Evolutionary conservation across 176 grass and related monocot genomes (phyloP), one percentile per base, ranked within the genome.

Genomic region (Cenchrus americanus): DNA sequence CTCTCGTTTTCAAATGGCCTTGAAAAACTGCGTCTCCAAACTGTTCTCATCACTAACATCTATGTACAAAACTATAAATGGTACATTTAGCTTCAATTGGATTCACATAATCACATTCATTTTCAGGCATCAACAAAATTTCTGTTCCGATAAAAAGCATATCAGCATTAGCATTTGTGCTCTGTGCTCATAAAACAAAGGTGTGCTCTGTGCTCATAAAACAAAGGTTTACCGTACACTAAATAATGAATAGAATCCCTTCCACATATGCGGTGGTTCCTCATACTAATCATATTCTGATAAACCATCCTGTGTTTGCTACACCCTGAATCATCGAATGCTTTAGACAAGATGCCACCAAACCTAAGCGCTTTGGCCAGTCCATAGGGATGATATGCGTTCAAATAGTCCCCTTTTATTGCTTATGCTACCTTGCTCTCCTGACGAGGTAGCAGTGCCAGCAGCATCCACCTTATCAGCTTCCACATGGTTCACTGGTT

Each of bases 381-480:
- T 89, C 77, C 70, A 85, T 14, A 75, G 26, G 4, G 53, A 69
- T 27, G 24, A 80, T 76, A 85, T 69, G 26, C 82, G 66, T 69
- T 67, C 69, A 69, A 85, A 74, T 58, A 78, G 43, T 9, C 87
- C 68, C 69, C 15, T 53, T 53, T 43, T 74, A 19, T 80, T 73
- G 73, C 51, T 5, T 3, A 59, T 5, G 60, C 42, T 78, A 40
- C 40, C 42, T 78, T 70, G 41, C 5, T 2, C 52, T 24, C 2
- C 42, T 49, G 64, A 40, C 1, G 41, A 50, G 23, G 64, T 34
- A 49, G 74, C 52, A 70, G 64, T 22, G 27, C 18, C 26, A 62
- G 46, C 21, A 52, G 15, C 51, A 85, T 18, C 40, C 32, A 66
- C 66, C 34, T 24, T 57, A 57, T 69, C 64, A 80, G 48, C 64